These are phyloP conservation scores for Amylostereum areolatum DNA, from an alignment of 1,284 basidiomycete genomes.

Conservation along the genomic window DNA sequence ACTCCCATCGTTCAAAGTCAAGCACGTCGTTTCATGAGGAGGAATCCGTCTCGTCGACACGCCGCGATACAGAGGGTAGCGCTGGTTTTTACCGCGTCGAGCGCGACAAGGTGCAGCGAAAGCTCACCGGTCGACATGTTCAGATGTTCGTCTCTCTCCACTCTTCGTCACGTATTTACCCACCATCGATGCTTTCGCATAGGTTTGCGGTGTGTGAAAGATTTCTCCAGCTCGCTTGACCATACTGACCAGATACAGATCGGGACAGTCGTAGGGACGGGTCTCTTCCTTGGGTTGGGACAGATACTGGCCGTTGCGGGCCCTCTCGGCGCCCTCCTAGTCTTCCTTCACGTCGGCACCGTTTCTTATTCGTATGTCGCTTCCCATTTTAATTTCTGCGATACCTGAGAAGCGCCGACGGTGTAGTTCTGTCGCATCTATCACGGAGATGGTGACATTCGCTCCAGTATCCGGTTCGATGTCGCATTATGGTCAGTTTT, in stretches of 20 bases:
- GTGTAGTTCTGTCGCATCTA: conserved; percentile 9
- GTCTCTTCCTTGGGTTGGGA: conserved; percentile 14
- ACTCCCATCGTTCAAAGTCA: no score
- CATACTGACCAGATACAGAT: conserved; percentile 4
- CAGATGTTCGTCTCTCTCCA: conserved; percentile 16
- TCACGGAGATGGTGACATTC: conserved; percentile 13
- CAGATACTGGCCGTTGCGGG: conserved; percentile 11
- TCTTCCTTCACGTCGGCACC: conserved; percentile 10
- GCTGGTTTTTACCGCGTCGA: conserved; percentile 9
- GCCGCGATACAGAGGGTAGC: not conserved
- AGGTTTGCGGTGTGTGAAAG: conserved; percentile 10
- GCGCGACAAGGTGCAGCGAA: conserved; percentile 19
- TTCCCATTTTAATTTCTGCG: not conserved
- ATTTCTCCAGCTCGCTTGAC: not conserved
- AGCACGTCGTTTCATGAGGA: no score
- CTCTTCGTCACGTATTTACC: not conserved
- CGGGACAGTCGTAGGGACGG: conserved; percentile 14
- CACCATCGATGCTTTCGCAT: not conserved
- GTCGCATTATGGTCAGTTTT: conserved; percentile 10
- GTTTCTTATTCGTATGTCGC: conserved; percentile 10
- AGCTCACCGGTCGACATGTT: conserved; percentile 18
- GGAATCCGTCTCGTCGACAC: not conserved
- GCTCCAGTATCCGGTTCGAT: conserved; percentile 13
- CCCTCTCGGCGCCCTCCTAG: conserved; percentile 10
- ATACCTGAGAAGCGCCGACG: not conserved